phyloP scores from a whole-genome alignment of 345 rosid species.

The Eucalyptus tenuipes region DNA sequence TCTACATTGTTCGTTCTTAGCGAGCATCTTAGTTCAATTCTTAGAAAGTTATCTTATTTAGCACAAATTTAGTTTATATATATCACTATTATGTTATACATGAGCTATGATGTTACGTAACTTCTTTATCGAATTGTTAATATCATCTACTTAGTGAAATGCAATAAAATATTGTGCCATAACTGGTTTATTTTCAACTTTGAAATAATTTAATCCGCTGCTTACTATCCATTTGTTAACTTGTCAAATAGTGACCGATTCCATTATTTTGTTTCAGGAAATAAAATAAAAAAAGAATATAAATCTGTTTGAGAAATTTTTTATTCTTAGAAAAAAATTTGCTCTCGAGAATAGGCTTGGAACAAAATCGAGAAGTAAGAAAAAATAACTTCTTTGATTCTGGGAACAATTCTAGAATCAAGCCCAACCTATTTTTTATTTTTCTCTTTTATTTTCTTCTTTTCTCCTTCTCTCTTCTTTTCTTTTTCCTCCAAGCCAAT shows the following conservation, averaged over 20 bases:
- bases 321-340: too few relatives aligned
- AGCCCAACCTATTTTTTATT: too few relatives aligned
- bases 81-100: neutral
- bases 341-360: too few relatives aligned
- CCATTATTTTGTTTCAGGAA: too few relatives aligned
- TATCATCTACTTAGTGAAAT: neutral
- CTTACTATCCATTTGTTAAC: neutral
- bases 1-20: neutral
- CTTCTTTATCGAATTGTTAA: neutral
- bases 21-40: neutral
- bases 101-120: neutral
- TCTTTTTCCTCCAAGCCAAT: too few relatives aligned
- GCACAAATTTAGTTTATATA: neutral
- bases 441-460: too few relatives aligned
- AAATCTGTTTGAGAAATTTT: rapidly evolving
- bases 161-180: neutral
- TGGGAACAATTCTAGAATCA: too few relatives aligned
- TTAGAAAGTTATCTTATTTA: neutral
- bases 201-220: neutral
- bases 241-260: too few relatives aligned
- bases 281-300: too few relatives aligned
- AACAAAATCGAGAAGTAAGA: too few relatives aligned
- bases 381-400: too few relatives aligned
- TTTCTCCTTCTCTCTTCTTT: too few relatives aligned
- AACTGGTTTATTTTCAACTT: neutral